Percentiles rank a stretch among this genome's conserved stretches.
These are phyloP conservation scores for Neostapfia colusana DNA, from an alignment of 176 grass and related monocot genomes.

Conservation along the genomic window DNA sequence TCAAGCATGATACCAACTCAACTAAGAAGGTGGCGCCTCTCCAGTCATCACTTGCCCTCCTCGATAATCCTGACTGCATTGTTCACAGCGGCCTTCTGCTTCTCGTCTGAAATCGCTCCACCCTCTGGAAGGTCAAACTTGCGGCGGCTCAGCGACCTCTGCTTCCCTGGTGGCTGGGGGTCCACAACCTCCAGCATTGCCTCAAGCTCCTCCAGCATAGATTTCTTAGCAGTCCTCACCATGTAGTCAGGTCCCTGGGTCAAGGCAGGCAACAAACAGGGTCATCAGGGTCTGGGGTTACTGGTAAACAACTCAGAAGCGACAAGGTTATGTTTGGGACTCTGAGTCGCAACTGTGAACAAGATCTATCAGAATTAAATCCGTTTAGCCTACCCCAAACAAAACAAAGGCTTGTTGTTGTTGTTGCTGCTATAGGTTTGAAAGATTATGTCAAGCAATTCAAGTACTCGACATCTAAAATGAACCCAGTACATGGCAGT, in stretches of 20 bases:
- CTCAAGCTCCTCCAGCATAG: constrained; percentile 86
- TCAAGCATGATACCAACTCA: no score
- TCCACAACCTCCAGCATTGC: constrained; percentile 81
- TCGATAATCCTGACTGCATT: constrained; percentile 47
- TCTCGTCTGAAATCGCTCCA: constrained; percentile 43
- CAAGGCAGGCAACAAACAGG: neutral
- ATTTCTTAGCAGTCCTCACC: constrained; percentile 74
- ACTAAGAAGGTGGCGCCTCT: neutral
- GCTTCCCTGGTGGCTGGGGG: constrained; percentile 65
- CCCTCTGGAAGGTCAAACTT: constrained; percentile 80
- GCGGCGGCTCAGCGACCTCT: constrained; percentile 47
- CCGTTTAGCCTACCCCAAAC: no score
- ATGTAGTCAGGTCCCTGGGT: constrained; percentile 82
- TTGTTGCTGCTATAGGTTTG: neutral
- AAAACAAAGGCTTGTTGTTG: no score
- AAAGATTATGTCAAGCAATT: neutral
- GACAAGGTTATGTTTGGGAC: no score
- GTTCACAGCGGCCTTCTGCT: constrained; percentile 45
- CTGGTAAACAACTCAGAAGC: neutral
- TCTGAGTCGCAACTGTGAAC: neutral
- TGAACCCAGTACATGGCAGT: neutral
- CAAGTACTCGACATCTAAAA: neutral
- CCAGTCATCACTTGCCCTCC: constrained; percentile 45
- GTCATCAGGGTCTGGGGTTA: constrained; percentile 18
- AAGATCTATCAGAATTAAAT: neutral